Evolutionary conservation across 2,329 filamentous ascomycete genomes (phyloP), one percentile per base, ranked within the genome.

Genomic region (Fusarium pseudonygamai): DNA sequence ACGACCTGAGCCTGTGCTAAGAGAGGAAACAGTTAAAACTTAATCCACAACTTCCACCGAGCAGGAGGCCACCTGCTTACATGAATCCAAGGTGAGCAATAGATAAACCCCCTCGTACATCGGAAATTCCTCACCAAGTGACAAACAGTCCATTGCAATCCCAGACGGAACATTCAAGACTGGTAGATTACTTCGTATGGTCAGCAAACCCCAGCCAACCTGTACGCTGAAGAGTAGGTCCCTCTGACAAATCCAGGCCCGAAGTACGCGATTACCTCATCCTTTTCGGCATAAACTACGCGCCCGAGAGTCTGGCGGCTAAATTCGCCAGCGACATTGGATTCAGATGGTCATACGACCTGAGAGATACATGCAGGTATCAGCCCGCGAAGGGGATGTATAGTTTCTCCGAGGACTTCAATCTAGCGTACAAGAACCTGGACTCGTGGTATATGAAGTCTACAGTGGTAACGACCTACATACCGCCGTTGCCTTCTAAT

Each of bases 81-180:
- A 49, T 49, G 46, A 32, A 32, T 13, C 22, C 46, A 49, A 49
- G 46, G 46, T 49, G 11, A 20, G 46, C 10, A 32, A n/a, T 5
- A 32, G 7, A 5, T 5, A 49, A 6, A 6, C 3, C 7, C 22
- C 7, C 2, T 6, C 8, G 7, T 26, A 3, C 5, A 1, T 18
- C 0, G 7, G 45, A 5, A 3, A 9, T 32, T n/a, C 2, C 28
- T 49, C 3, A 49, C 22, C 20, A n/a, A 30, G 4, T 13, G 5
- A 6, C 10, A 12, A 30, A 49, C 0, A 49, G 46, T n/a, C 3
- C 13, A 13, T 9, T 49, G 7, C 46, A 49, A 18, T 13, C 22
- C 9, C 46, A 32, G 5, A 32, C 24, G 5, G 22, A n/a, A 0
- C 46, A 49, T 3, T 9, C 46, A 49, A 49, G 46, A 2, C 46